These are phyloP conservation scores for Xylaria sp. DNA, from an alignment of 2,329 filamentous ascomycete genomes.

Conservation along the genomic window DNA sequence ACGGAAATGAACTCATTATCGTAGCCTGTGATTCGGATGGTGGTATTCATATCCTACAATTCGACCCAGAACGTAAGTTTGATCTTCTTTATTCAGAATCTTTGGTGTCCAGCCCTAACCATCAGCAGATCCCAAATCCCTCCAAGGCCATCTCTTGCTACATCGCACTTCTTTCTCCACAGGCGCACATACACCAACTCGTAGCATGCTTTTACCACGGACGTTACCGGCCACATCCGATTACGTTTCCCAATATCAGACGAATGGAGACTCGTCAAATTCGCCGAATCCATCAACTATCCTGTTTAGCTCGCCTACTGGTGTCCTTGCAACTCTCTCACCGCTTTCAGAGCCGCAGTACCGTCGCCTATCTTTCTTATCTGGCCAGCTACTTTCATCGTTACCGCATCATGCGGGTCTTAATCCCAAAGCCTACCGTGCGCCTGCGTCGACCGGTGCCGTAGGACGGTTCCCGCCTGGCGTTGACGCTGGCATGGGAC, in stretches of 20 bases:
- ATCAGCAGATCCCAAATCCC: slow-evolving; percentile 83
- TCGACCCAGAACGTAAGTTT: slow-evolving; percentile 87
- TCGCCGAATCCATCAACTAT: slow-evolving; percentile 57
- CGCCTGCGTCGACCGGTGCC: slow-evolving; percentile 60
- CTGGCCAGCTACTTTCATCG: slow-evolving; percentile 80
- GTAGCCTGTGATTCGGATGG: slow-evolving; percentile 85
- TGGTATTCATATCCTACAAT: slow-evolving; percentile 89
- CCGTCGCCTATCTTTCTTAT: slow-evolving; percentile 81
- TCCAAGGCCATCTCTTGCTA: slow-evolving; percentile 87
- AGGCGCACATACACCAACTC: slow-evolving; percentile 78
- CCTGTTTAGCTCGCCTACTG: slow-evolving; percentile 78
- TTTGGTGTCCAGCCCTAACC: slow-evolving; percentile 42
- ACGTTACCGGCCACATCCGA: slow-evolving; percentile 59
- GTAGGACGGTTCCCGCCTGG: slow-evolving; percentile 56
- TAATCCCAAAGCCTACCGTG: slow-evolving; percentile 83
- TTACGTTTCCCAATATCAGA: slow-evolving; percentile 43
- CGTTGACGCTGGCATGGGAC: slow-evolving; percentile 67
- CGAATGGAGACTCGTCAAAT: slow-evolving; percentile 49
- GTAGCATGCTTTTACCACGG: slow-evolving; percentile 79
- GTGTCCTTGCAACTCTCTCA: slow-evolving; percentile 79
- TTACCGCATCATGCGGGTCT: slow-evolving; percentile 81
- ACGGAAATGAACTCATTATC: slow-evolving; percentile 83
- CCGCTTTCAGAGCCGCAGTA: slow-evolving; percentile 83
- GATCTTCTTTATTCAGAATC: slow-evolving; percentile 8
- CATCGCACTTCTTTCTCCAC: slow-evolving; percentile 89